Evolutionary conservation across 306 rosid species (phyloP).

Genomic region (Rubus parviflorus): DNA sequence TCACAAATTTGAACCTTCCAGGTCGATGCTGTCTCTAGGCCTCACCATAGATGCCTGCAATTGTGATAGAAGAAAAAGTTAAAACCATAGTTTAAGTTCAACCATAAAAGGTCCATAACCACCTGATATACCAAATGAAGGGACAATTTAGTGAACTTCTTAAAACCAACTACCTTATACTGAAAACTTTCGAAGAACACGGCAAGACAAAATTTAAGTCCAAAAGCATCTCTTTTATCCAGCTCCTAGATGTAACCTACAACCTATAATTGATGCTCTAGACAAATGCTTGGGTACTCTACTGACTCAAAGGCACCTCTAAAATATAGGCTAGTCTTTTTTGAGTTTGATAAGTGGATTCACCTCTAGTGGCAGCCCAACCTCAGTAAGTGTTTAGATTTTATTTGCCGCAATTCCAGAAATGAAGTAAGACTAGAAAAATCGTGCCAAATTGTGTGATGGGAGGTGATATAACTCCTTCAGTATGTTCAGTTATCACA

Average conservation of each 20-base stretch:
- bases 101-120: neutral
- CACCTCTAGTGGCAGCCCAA: neutral
- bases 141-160: neutral
- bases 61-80: neutral
- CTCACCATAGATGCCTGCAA: conserved; percentile 28
- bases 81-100: neutral
- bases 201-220: neutral
- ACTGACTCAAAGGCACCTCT: neutral
- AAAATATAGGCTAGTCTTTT: neutral
- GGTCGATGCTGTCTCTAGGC: neutral
- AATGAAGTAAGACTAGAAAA: neutral
- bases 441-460: neutral
- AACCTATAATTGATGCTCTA: neutral
- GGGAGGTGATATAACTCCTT: neutral
- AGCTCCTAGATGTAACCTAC: neutral
- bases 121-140: too few relatives aligned
- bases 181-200: neutral
- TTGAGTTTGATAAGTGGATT: neutral
- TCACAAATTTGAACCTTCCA: neutral
- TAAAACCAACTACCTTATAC: neutral
- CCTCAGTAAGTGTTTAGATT: neutral
- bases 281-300: neutral
- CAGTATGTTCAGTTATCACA: neutral
- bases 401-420: neutral
- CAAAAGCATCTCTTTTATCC: neutral